Evolutionary conservation across 768 basidiomycete genomes (phyloP).

Genomic region (Grammothele lineata): DNA sequence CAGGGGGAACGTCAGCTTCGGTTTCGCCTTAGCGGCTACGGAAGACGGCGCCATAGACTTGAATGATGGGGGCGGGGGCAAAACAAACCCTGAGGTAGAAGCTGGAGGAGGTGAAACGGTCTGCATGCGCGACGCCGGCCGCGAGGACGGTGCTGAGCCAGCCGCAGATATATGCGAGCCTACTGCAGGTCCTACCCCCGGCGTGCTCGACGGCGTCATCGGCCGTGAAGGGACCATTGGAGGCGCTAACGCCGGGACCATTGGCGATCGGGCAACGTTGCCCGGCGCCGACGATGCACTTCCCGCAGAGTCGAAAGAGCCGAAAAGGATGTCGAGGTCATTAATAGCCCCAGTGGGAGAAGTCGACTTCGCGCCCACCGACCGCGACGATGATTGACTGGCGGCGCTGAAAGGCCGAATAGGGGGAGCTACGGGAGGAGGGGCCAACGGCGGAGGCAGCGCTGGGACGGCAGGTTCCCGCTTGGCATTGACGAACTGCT

Average conservation of each 20-base stretch:
- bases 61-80: slow-evolving; percentile 11
- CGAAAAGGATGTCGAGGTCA: slow-evolving; percentile 19
- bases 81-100: slow-evolving; percentile 1
- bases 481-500: slow-evolving; percentile 36
- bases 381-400: not conserved
- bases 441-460: slow-evolving; percentile 18
- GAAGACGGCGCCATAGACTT: not conserved
- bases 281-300: not conserved
- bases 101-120: slow-evolving; percentile 15
- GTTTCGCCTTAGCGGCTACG: not conserved
- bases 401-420: not conserved
- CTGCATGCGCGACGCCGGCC: slow-evolving; percentile 5
- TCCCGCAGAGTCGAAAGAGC: not conserved
- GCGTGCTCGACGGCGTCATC: slow-evolving; percentile 7
- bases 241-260: slow-evolving; percentile 5
- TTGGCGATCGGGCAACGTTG: not conserved
- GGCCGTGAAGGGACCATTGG: slow-evolving; percentile 18
- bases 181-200: not conserved
- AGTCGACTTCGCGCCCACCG: not conserved
- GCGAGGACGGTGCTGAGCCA: not conserved
- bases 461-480: slow-evolving; percentile 31
- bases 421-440: slow-evolving; percentile 4
- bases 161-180: too few species aligned
- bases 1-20: slow-evolving; percentile 12
- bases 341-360: not conserved